Conservation (phyloP, 148 eudicot genomes). For the Diospyros kaki region DNA sequence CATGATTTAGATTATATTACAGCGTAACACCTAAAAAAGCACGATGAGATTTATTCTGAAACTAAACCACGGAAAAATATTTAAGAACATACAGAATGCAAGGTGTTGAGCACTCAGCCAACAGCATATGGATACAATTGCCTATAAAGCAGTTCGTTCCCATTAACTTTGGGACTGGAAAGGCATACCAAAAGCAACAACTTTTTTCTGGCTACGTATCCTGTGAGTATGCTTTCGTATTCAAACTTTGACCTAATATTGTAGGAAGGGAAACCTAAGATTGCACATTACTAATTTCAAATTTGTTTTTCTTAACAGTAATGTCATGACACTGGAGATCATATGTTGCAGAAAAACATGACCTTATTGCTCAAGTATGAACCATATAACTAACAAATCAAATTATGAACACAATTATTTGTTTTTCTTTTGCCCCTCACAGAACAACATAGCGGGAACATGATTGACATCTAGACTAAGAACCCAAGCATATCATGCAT, state of each 20-base stretch:
- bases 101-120: neutral
- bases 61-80: neutral
- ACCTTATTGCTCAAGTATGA: constrained; percentile 2
- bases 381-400: neutral
- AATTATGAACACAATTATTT: neutral
- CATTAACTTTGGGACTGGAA: neutral
- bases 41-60: neutral
- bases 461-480: neutral
- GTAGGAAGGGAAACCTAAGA: no score
- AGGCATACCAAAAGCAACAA: neutral
- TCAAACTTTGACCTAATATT: neutral
- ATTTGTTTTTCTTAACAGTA: neutral
- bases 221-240: neutral
- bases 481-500: neutral
- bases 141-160: neutral
- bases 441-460: neutral
- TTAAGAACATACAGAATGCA: neutral
- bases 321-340: neutral
- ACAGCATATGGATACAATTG: neutral
- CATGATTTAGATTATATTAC: constrained; percentile 2
- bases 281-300: neutral
- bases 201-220: neutral
- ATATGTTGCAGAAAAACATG: neutral
- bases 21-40: neutral
- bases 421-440: neutral